phyloP scores from a whole-genome alignment of 164 flowering plant genomes.

The Stephania cephalantha region DNA sequence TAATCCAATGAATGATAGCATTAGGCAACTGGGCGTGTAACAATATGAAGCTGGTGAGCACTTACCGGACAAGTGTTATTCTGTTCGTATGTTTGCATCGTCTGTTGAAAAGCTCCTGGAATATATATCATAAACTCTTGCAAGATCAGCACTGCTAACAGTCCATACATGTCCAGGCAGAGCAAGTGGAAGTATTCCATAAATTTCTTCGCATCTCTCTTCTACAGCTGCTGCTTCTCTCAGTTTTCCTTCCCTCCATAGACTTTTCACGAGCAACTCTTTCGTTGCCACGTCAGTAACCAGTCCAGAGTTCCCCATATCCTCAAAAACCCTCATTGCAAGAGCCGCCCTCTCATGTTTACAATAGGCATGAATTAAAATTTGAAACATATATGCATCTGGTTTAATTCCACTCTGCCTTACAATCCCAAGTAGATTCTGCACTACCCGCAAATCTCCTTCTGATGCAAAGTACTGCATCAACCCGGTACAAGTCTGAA shows the following conservation, averaged over 20 bases:
- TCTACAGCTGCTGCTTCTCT: slow-evolving; percentile 80
- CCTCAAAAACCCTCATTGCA: slow-evolving; percentile 76
- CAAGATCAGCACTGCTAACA: slow-evolving; percentile 47
- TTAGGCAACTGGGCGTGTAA: not conserved
- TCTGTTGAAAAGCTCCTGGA: slow-evolving; percentile 24
- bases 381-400: slow-evolving; percentile 68
- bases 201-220: slow-evolving; percentile 48
- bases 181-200: slow-evolving; percentile 39
- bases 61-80: not conserved
- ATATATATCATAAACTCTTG: slow-evolving; percentile 41
- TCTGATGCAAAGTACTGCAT: slow-evolving; percentile 74
- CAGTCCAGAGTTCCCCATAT: slow-evolving; percentile 50
- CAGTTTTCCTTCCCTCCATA: slow-evolving; percentile 86
- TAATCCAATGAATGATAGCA: not conserved
- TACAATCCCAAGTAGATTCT: slow-evolving; percentile 65
- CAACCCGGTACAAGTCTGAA: slow-evolving; percentile 76
- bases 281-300: slow-evolving; percentile 69
- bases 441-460: slow-evolving; percentile 70
- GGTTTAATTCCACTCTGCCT: slow-evolving; percentile 67
- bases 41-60: not conserved
- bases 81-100: not conserved
- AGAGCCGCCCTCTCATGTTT: slow-evolving; percentile 62
- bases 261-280: slow-evolving; percentile 71
- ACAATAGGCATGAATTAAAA: slow-evolving; percentile 67
- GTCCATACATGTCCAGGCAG: slow-evolving; percentile 62